Percentiles rank a stretch among this genome's conserved stretches.
Conservation (phyloP, 805 yeast species). For the Myxozyma vanderwaltii region DNA sequence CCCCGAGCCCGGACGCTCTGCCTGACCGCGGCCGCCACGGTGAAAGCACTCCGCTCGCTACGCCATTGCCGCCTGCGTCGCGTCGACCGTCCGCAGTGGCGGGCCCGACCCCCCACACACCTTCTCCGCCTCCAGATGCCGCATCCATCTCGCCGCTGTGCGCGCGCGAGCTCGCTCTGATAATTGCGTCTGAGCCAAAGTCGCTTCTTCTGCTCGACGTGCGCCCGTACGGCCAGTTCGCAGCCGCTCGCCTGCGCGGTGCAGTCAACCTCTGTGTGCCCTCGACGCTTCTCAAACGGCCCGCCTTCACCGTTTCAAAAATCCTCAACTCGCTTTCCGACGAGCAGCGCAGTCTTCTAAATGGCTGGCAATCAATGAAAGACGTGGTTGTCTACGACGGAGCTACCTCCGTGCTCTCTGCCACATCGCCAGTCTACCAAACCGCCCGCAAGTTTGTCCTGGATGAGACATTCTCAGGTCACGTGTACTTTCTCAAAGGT, state of each 20-base stretch:
- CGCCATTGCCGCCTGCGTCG: too few species aligned
- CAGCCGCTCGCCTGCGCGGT: conserved; percentile 56
- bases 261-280: conserved; percentile 84
- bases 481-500: conserved; percentile 38
- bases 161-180: conserved; percentile 14
- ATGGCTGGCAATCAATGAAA: conserved; percentile 31
- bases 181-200: conserved; percentile 11
- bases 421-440: conserved; percentile 19
- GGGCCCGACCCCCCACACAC: not conserved
- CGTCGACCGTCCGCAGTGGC: not conserved
- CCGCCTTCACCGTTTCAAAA: conserved; percentile 60
- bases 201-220: conserved; percentile 65
- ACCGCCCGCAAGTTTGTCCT: conserved; percentile 32
- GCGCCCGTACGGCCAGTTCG: conserved; percentile 76
- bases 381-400: conserved; percentile 57
- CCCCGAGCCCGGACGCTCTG: not conserved
- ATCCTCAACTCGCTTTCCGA: conserved; percentile 45
- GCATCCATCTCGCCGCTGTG: conserved; percentile 18
- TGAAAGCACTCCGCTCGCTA: conserved; percentile 2
- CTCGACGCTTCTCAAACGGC: conserved; percentile 79
- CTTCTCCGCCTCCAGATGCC: conserved; percentile 2
- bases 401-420: conserved; percentile 32
- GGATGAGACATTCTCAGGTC: conserved; percentile 27
- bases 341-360: conserved; percentile 39
- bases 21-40: not conserved